Conservation (phyloP, 805 yeast genomes). For the Cyberlindnera japonica region DNA sequence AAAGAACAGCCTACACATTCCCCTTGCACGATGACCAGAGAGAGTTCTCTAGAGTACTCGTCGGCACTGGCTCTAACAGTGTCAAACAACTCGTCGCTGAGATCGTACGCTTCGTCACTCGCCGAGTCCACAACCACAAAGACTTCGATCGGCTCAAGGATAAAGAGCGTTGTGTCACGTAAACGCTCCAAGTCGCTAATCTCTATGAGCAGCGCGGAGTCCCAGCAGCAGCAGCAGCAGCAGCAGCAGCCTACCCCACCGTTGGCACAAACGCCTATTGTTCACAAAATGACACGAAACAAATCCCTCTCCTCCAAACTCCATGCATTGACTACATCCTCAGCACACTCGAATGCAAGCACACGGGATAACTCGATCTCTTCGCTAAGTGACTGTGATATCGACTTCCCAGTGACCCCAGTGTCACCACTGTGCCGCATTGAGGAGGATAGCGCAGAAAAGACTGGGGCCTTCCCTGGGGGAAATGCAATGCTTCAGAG, state of each 20-base stretch:
- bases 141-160: constrained; percentile 12
- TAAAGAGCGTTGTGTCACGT: constrained; percentile 12
- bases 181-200: constrained; percentile 18
- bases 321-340: constrained; percentile 5
- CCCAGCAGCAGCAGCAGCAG: background rate
- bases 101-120: constrained; percentile 22
- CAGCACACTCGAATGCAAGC: constrained; percentile 8
- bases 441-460: constrained; percentile 21
- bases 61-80: constrained; percentile 15
- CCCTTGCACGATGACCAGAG: constrained; percentile 7
- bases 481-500: constrained; percentile 3
- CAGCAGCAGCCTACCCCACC: background rate
- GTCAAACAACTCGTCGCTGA: constrained; percentile 24
- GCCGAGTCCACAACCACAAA: constrained; percentile 20
- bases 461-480: constrained; percentile 2
- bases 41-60: constrained; percentile 5
- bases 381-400: constrained; percentile 21
- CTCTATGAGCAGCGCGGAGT: constrained; percentile 6
- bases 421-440: constrained; percentile 20
- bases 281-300: constrained; percentile 8
- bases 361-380: constrained; percentile 27
- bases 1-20: no score
- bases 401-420: constrained; percentile 14
- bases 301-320: constrained; percentile 5
- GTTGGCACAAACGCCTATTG: no score